Evolutionary conservation across 805 yeast genomes (phyloP).

Genomic region (Lachancea kluyveri): DNA sequence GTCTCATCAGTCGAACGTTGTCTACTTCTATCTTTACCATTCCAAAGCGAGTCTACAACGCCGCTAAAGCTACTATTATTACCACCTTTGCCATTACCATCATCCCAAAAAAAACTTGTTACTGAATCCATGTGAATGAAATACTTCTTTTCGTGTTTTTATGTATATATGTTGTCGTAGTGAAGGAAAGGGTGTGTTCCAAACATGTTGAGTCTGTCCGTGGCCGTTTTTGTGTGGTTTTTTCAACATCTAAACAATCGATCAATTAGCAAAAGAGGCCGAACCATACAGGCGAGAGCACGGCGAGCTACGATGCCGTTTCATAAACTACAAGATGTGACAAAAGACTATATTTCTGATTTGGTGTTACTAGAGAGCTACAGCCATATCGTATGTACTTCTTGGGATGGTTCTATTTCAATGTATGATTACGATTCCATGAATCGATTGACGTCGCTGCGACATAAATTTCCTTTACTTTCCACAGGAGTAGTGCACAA

Average conservation of each 20-base stretch:
- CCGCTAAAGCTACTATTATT: not conserved
- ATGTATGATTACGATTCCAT: conserved; percentile 35
- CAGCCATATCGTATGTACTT: conserved; percentile 40
- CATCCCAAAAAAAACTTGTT: conserved; percentile 28
- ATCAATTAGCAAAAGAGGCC: not conserved
- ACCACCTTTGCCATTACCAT: conserved; percentile 6
- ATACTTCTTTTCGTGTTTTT: too few species aligned
- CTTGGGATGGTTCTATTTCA: conserved; percentile 52
- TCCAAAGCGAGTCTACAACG: not conserved
- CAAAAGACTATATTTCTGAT: conserved; percentile 26
- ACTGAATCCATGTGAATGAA: conserved; percentile 23
- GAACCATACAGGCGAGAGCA: too few species aligned
- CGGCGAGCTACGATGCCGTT: conserved; percentile 4
- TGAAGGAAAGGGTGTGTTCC: too few species aligned
- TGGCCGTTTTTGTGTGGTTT: too few species aligned
- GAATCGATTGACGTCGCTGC: conserved; percentile 5
- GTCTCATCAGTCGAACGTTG: not conserved
- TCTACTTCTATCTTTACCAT: not conserved
- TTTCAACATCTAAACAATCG: too few species aligned
- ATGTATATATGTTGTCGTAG: too few species aligned
- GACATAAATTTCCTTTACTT: conserved; percentile 13
- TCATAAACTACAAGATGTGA: conserved; percentile 6
- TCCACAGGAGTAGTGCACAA: conserved; percentile 13
- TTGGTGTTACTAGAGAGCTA: conserved; percentile 18
- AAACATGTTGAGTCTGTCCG: too few species aligned